Evolutionary conservation across 371 early-diverging fungal species (phyloP), one percentile per base, ranked within the genome.

Genomic region (Basidiobolus meristosporus): DNA sequence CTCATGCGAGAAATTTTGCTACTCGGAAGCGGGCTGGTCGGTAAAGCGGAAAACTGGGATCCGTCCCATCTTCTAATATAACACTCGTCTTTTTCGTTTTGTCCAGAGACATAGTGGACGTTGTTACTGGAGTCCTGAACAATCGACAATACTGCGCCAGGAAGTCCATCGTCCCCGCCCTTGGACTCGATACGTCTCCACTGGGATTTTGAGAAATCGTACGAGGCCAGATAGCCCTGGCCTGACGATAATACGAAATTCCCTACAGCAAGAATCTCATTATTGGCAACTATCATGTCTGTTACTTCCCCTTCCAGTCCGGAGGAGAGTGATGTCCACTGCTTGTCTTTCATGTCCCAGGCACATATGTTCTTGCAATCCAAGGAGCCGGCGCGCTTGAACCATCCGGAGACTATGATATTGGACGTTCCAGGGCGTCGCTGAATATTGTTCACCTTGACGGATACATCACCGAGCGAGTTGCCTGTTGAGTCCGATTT

Each of bases 321-420:
- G 9, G 26, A 26, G 9, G 26, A 26, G 3, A 44, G 9, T 7
- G 36, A 1, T 21, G 29, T 45, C 40, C 40, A 46, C 18, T 51
- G 44, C 39, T 31, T 42, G 1, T 50, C 33, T 9, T 48, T 20
- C 31, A 46, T 43, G 29, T 46, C 46, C 51, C 51, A 59, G 1
- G 43, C n/a, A 39, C 75, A 75, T 6, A 75, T 40, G 12, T 47
- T 45, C 10, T 56, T 32, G 22, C 75, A 75, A 0, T 36, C 20
- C n/a, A 66, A 32, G 1, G 46, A 51, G 0, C 64, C 72, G 11
- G 66, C 54, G 0, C 59, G 56, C 6, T 51, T 54, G 43, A 75
- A 75, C 19, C 57, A 56, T 5, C 75, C 75, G 12, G 58, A 73
- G 3, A 75, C 44, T 16, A 68, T 32, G 5, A 72, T 47, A 11